Percentiles rank a stretch among this genome's conserved stretches.
These are phyloP conservation scores for Barnettozyma vustinii DNA, from an alignment of 805 yeast genomes.

Conservation along the genomic window DNA sequence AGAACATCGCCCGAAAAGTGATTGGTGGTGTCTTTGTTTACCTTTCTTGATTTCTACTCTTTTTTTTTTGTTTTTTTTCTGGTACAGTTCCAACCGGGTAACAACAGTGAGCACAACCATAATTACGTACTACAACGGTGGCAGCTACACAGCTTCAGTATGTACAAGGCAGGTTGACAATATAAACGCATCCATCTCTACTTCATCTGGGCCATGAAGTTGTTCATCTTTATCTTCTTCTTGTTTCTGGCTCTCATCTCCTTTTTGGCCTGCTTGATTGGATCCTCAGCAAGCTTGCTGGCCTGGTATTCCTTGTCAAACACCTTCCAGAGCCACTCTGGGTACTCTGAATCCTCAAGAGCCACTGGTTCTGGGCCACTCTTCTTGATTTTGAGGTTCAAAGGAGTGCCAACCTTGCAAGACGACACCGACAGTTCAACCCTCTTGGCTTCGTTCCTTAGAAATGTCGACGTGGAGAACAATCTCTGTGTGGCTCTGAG, in stretches of 20 bases:
- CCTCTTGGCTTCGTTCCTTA: conserved; percentile 4
- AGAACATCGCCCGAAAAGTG: conserved; percentile 1
- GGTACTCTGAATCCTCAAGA: conserved; percentile 80
- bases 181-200: conserved; percentile 1
- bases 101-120: neutral
- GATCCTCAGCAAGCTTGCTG: conserved; percentile 50
- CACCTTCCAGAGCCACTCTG: conserved; percentile 90
- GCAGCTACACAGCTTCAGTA: neutral
- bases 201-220: conserved; percentile 56
- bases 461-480: neutral
- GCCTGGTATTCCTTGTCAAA: conserved; percentile 63
- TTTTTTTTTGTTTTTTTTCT: neutral
- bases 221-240: conserved; percentile 65
- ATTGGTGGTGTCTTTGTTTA: conserved; percentile 4
- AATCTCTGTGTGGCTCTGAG: conserved; percentile 1
- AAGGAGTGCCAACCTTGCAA: conserved; percentile 66
- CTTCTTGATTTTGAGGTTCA: conserved; percentile 69
- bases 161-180: neutral
- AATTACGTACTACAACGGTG: too few relatives aligned
- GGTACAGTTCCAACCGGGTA: neutral
- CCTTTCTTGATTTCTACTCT: neutral
- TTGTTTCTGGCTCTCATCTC: conserved; percentile 65
- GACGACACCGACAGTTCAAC: conserved; percentile 31
- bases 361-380: conserved; percentile 87
- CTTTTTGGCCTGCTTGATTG: conserved; percentile 63